phyloP scores from a whole-genome alignment of 1,139 yeast genomes.

The Kurtzmaniella natalensis region DNA sequence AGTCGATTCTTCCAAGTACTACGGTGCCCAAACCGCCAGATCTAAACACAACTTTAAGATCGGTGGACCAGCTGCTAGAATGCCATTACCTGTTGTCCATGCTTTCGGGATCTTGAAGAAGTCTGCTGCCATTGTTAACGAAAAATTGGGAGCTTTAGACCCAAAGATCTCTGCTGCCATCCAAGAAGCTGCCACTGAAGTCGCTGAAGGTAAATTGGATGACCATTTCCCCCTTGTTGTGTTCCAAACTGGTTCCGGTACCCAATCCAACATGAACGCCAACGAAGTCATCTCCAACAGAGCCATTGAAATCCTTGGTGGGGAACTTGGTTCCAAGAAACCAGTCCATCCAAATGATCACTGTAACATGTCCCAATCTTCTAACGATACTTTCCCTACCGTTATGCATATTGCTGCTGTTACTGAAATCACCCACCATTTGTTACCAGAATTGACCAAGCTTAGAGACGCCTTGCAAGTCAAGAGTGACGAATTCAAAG shows the following conservation, averaged over 20 bases:
- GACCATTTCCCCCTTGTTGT: constrained; percentile 97
- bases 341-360: constrained; percentile 99
- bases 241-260: constrained; percentile 98
- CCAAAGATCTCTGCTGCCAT: constrained; percentile 81
- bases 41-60: constrained; percentile 90
- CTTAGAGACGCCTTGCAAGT: constrained; percentile 73
- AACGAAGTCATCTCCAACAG: constrained; percentile 97
- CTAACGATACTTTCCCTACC: constrained; percentile 98
- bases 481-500: constrained; percentile 77
- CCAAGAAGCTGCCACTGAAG: constrained; percentile 93
- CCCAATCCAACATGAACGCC: constrained; percentile 98
- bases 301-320: constrained; percentile 94
- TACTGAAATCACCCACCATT: constrained; percentile 67
- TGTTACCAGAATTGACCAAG: constrained; percentile 74
- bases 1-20: constrained; percentile 80
- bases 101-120: constrained; percentile 94
- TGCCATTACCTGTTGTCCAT: constrained; percentile 86
- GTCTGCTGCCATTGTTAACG: constrained; percentile 91
- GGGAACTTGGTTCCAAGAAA: constrained; percentile 80
- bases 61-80: constrained; percentile 85
- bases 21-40: constrained; percentile 99
- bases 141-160: constrained; percentile 73
- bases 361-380: constrained; percentile 96
- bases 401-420: constrained; percentile 99
- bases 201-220: constrained; percentile 81